A percentile compares a stretch with the other conserved stretches of the same genome.
Conservation (phyloP, 768 basidiomycete species). For the Leucocoprinus leucothites region DNA sequence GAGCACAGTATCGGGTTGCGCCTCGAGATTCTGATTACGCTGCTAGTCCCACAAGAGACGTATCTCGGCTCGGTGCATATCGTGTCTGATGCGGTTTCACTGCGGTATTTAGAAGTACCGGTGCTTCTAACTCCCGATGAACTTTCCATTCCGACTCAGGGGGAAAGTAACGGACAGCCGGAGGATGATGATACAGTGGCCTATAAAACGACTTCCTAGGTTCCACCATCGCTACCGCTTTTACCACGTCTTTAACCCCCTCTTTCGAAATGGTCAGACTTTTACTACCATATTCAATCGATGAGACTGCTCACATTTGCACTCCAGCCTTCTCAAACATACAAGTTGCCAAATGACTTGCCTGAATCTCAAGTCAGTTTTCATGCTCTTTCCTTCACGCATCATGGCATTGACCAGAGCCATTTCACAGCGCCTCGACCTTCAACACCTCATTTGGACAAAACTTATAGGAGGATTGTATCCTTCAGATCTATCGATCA, state of each 20-base stretch:
- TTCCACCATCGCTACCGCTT: background rate
- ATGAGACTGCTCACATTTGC: no score
- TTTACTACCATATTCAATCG: no score
- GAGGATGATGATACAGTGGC: background rate
- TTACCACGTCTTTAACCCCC: background rate
- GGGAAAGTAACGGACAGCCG: background rate
- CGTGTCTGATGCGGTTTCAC: background rate
- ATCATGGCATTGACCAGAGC: background rate
- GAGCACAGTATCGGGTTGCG: no score
- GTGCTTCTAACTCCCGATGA: background rate
- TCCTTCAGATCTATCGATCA: background rate
- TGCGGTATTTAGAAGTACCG: background rate
- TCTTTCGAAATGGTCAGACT: no score
- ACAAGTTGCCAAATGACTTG: background rate
- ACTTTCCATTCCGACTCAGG: background rate
- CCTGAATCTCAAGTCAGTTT: background rate
- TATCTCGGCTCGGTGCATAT: background rate
- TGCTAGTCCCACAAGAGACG: background rate
- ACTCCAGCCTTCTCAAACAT: background rate
- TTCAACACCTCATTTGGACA: background rate
- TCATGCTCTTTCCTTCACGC: background rate
- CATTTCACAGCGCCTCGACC: background rate
- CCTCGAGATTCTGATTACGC: no score
- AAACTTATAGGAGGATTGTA: background rate
- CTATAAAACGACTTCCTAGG: background rate